Percentiles rank a stretch among this genome's conserved stretches.
phyloP scores from a whole-genome alignment of 2,329 filamentous ascomycete genomes.

The Trichoderma hamatum region DNA sequence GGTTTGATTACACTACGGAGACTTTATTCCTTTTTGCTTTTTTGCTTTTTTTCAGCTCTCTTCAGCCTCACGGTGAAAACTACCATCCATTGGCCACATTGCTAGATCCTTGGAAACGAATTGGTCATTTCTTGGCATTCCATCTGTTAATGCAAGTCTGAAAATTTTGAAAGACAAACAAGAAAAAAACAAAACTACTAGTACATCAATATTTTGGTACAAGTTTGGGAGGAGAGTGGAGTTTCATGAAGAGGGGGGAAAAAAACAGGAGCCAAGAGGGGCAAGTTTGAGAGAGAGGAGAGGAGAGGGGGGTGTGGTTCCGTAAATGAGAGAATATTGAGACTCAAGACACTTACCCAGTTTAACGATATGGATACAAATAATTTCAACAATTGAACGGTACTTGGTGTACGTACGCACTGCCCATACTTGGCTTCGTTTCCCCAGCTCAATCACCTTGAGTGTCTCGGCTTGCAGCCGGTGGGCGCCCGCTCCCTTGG shows the following conservation, averaged over 20 bases:
- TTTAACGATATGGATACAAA: background rate
- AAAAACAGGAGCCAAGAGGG: constrained; percentile 3
- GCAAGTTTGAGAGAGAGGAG: background rate
- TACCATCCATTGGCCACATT: background rate
- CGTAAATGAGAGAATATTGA: background rate
- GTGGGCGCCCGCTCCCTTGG: background rate
- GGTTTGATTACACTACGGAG: background rate
- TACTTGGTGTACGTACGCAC: background rate
- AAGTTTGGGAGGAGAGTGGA: background rate
- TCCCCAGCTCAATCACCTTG: background rate
- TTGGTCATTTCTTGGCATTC: background rate
- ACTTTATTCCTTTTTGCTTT: background rate
- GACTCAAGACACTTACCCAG: no score
- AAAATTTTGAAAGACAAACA: background rate
- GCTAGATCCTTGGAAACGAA: background rate
- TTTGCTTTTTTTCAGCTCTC: background rate
- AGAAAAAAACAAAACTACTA: background rate
- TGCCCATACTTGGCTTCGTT: background rate
- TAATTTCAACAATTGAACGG: background rate
- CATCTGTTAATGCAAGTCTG: background rate
- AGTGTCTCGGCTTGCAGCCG: background rate
- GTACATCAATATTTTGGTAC: background rate
- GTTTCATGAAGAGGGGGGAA: constrained; percentile 2
- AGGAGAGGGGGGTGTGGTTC: background rate
- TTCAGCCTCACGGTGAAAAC: background rate